Percentiles rank a stretch among this genome's conserved stretches.
Conservation (phyloP, 139 green algal genomes). For the Yamagishiella unicocca region DNA sequence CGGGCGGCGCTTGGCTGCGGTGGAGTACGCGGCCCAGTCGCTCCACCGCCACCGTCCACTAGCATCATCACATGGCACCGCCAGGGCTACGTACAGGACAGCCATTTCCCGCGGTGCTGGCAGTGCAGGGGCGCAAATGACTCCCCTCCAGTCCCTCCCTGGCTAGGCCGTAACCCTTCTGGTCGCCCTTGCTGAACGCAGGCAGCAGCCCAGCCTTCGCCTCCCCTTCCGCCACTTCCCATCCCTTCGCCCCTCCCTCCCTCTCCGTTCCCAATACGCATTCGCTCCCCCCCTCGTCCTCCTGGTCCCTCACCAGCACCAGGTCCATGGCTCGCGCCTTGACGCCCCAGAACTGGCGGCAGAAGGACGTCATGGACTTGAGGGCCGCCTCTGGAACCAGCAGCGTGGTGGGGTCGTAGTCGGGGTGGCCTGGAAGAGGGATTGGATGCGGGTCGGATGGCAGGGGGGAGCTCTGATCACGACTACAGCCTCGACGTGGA, state of each 20-base stretch:
- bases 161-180: no score
- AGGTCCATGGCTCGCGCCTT: constrained; percentile 72
- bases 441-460: not conserved
- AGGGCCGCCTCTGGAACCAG: constrained; percentile 59
- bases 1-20: not conserved
- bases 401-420: constrained; percentile 74
- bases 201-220: no score
- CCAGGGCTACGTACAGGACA: no score
- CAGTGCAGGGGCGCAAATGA: no score
- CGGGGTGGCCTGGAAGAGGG: constrained; percentile 54
- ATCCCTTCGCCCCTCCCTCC: not conserved
- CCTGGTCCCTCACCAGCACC: constrained; percentile 57
- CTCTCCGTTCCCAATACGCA: not conserved
- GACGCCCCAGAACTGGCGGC: constrained; percentile 61
- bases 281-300: not conserved
- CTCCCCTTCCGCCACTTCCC: no score
- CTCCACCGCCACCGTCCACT: no score
- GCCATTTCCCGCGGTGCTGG: no score
- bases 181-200: no score
- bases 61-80: no score
- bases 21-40: not conserved
- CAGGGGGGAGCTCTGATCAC: no score
- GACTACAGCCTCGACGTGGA: no score
- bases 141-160: no score
- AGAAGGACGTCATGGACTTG: constrained; percentile 59